Conservation (phyloP, 2,329 filamentous ascomycete genomes). For the Xylariaceae sp. region DNA sequence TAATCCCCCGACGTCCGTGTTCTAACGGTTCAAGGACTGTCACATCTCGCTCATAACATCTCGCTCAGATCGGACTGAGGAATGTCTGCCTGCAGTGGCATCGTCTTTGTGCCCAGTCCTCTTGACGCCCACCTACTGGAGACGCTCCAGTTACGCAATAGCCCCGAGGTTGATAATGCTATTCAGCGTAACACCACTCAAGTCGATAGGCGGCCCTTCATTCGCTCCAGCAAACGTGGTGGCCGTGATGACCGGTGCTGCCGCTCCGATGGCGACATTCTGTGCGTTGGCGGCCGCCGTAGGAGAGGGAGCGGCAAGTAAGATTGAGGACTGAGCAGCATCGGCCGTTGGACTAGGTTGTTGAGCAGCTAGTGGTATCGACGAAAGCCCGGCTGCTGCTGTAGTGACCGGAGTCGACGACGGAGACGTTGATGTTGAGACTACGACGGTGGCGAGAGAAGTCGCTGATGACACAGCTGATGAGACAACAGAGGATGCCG, state of each 20-base stretch:
- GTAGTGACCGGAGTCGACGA: neutral
- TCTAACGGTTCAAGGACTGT: too few species aligned
- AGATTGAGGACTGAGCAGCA: conserved; percentile 15
- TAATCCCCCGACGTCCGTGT: too few species aligned
- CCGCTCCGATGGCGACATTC: conserved; percentile 11
- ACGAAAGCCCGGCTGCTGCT: conserved; percentile 13
- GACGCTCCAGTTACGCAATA: conserved; percentile 5
- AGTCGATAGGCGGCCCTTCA: conserved; percentile 25
- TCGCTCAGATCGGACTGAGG: too few species aligned
- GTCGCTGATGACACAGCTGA: neutral
- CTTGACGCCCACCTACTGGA: too few species aligned
- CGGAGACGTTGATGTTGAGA: conserved; percentile 2
- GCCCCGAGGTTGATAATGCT: conserved; percentile 25
- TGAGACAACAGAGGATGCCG: neutral
- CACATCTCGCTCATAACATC: too few species aligned
- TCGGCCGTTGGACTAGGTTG: conserved; percentile 8
- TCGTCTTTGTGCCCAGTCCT: too few species aligned
- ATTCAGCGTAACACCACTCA: conserved; percentile 23
- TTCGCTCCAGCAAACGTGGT: conserved; percentile 25
- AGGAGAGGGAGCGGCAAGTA: conserved; percentile 16
- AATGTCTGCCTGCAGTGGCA: too few species aligned
- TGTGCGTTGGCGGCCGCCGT: conserved; percentile 10
- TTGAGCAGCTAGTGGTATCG: conserved; percentile 14
- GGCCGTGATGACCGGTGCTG: conserved; percentile 16
- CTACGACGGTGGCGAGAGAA: conserved; percentile 8